Conservation (phyloP, 768 basidiomycete genomes). For the Russula brevipes region DNA sequence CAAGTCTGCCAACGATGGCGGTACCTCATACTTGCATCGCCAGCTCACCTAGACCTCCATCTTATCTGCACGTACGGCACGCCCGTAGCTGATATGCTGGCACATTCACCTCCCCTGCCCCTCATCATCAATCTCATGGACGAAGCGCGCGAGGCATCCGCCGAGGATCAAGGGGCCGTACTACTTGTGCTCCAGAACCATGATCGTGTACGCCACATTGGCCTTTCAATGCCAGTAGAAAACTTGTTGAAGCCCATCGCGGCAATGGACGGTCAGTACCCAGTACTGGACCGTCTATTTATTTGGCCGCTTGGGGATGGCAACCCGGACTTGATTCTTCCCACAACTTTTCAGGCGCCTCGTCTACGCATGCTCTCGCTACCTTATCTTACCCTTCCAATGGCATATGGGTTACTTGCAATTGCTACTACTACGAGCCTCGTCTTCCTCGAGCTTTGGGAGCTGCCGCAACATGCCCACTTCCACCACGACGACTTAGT, state of each 20-base stretch:
- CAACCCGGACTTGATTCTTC: background rate
- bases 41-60: background rate
- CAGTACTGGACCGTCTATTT: background rate
- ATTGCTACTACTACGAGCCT: background rate
- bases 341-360: background rate
- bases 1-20: background rate
- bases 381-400: background rate
- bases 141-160: too few species aligned
- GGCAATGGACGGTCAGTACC: background rate
- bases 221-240: background rate
- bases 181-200: background rate
- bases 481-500: background rate
- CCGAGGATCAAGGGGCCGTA: too few species aligned
- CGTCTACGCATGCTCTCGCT: background rate
- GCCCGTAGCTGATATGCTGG: too few species aligned
- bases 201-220: background rate
- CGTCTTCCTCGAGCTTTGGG: background rate
- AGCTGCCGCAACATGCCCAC: background rate
- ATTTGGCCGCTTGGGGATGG: background rate
- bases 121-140: too few species aligned
- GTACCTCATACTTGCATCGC: background rate
- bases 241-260: background rate
- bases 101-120: too few species aligned
- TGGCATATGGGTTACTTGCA: background rate
- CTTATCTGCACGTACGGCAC: background rate